These are phyloP conservation scores for Kluyveromyces dobzhanskii DNA, from an alignment of 805 yeast species.

Conservation along the genomic window DNA sequence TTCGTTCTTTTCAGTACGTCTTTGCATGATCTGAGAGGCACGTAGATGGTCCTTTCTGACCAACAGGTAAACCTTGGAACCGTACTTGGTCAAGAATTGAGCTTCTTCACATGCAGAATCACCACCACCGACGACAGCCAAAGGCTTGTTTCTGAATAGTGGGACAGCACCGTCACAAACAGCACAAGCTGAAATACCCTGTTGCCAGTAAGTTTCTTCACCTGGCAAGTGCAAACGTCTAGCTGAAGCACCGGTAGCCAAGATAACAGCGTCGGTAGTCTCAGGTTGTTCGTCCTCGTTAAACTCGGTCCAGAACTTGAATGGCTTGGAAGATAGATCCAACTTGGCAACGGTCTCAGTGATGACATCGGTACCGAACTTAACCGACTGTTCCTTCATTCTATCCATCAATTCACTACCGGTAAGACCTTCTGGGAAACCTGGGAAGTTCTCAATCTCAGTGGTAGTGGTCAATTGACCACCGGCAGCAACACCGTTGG, in stretches of 20 bases:
- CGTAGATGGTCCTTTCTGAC: constrained; percentile 92
- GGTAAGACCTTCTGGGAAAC: constrained; percentile 87
- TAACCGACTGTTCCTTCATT: constrained; percentile 81
- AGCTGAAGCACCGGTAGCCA: constrained; percentile 98
- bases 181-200: constrained; percentile 98
- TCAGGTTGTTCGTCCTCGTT: constrained; percentile 86
- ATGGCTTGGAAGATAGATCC: constrained; percentile 81
- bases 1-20: constrained; percentile 74
- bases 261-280: constrained; percentile 84
- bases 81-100: constrained; percentile 90
- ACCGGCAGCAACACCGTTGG: constrained; percentile 98
- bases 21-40: constrained; percentile 96
- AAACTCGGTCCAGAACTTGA: constrained; percentile 95
- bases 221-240: constrained; percentile 91
- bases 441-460: constrained; percentile 97
- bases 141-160: constrained; percentile 93
- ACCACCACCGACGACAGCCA: constrained; percentile 98
- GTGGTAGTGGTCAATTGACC: constrained; percentile 99
- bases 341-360: constrained; percentile 94
- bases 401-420: constrained; percentile 88
- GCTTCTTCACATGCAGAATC: constrained; percentile 99
- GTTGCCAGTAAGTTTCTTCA: constrained; percentile 97
- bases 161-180: constrained; percentile 99
- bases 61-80: constrained; percentile 86
- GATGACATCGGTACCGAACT: constrained; percentile 88